Conservation (phyloP, 2,329 filamentous ascomycete species). For the Cercospora berteroae region DNA sequence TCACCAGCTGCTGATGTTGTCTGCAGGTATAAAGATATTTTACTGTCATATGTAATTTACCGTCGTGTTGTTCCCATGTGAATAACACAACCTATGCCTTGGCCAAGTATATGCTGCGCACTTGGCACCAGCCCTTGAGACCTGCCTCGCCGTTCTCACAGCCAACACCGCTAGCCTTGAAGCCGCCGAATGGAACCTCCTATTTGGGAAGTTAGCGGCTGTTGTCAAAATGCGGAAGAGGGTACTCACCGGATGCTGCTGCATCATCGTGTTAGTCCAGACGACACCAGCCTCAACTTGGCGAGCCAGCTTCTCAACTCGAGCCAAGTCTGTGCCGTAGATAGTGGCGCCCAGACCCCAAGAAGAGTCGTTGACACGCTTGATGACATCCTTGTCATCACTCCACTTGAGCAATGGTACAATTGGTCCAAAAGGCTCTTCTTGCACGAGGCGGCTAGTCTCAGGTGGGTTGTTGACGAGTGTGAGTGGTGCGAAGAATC, state of each 20-base stretch:
- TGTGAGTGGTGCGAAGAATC: conserved; percentile 59
- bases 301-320: conserved; percentile 72
- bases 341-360: conserved; percentile 90
- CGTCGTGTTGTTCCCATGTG: background rate
- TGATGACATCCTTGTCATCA: conserved; percentile 73
- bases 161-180: conserved; percentile 56
- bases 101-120: conserved; percentile 45
- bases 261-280: conserved; percentile 42
- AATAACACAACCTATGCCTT: conserved; percentile 31
- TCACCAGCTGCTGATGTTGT: no score
- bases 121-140: conserved; percentile 45
- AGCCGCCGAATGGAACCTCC: conserved; percentile 63
- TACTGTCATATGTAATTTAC: background rate
- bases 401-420: conserved; percentile 86
- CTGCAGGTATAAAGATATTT: no score
- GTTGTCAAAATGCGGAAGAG: background rate
- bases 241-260: conserved; percentile 24
- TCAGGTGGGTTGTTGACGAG: conserved; percentile 76
- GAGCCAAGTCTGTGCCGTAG: conserved; percentile 81
- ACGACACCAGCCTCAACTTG: conserved; percentile 86
- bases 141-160: conserved; percentile 55
- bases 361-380: conserved; percentile 87
- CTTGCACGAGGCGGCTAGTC: conserved; percentile 80
- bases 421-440: conserved; percentile 90
- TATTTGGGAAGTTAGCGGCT: conserved; percentile 27